phyloP scores from a whole-genome alignment of 73 alveolate genomes.

The Urostyla sp. region DNA sequence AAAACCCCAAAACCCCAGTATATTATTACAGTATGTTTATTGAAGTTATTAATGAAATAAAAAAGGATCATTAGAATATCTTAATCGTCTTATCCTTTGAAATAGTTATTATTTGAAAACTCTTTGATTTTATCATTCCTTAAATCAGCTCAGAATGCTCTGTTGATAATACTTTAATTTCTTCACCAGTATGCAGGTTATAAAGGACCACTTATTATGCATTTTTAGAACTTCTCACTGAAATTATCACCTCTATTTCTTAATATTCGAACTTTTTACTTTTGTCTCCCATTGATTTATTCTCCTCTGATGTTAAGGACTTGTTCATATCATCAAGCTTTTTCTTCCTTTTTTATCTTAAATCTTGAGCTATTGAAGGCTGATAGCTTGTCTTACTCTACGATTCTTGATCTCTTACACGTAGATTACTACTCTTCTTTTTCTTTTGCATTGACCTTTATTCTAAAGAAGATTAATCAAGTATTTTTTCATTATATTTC shows the following conservation, averaged over 20 bases:
- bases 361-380: background rate
- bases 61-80: constrained; percentile 12
- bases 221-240: constrained; percentile 10
- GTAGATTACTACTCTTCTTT: background rate
- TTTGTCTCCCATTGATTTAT: too few species aligned
- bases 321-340: constrained; percentile 42
- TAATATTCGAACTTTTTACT: background rate
- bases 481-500: background rate
- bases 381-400: background rate
- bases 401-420: background rate
- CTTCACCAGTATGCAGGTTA: constrained; percentile 19
- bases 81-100: constrained; percentile 18
- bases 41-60: too few species aligned
- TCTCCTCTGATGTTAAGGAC: constrained; percentile 24
- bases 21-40: too few species aligned
- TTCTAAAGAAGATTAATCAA: background rate
- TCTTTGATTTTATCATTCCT: constrained; percentile 7
- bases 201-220: constrained; percentile 24
- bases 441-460: constrained; percentile 8
- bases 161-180: background rate
- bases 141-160: background rate
- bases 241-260: constrained; percentile 1
- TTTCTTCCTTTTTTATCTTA: background rate
- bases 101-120: constrained; percentile 13
- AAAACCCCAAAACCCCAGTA: too few species aligned